These are phyloP conservation scores for Schizochytrium sp. DNA, from an alignment of 108 stramenopile genomes.

Conservation along the genomic window DNA sequence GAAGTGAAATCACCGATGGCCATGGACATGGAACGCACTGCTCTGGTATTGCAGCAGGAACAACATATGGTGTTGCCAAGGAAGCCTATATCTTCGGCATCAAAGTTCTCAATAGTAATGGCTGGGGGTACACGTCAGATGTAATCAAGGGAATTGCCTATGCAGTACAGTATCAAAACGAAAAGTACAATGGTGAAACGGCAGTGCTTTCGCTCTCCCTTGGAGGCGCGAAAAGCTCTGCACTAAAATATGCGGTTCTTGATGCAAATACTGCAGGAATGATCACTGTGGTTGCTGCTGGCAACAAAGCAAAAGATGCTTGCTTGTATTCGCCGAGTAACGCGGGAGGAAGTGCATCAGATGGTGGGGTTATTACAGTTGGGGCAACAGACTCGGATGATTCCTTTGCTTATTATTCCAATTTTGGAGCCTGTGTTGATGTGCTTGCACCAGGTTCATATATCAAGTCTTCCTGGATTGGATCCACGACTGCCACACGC, in stretches of 20 bases:
- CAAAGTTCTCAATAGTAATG: neutral
- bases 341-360: neutral
- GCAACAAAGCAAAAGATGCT: conserved; percentile 58
- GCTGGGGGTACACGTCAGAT: neutral
- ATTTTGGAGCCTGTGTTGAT: conserved; percentile 59
- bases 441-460: conserved; percentile 58
- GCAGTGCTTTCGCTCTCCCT: conserved; percentile 60
- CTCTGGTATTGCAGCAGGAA: conserved; percentile 62
- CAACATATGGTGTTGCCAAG: neutral
- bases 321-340: conserved; percentile 57
- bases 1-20: neutral
- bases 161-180: neutral
- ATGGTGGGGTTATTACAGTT: conserved; percentile 29
- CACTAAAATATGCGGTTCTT: conserved; percentile 17
- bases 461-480: conserved; percentile 32
- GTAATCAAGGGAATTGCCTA: conserved; percentile 29
- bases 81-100: conserved; percentile 24
- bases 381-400: conserved; percentile 44
- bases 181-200: neutral
- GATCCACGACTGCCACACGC: neutral
- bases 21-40: conserved; percentile 65
- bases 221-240: neutral
- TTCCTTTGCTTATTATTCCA: conserved; percentile 40
- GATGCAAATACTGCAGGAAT: neutral
- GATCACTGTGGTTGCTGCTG: conserved; percentile 62